Evolutionary conservation across 1,284 basidiomycete genomes (phyloP).

Genomic region (Papiliotrema flavescens): DNA sequence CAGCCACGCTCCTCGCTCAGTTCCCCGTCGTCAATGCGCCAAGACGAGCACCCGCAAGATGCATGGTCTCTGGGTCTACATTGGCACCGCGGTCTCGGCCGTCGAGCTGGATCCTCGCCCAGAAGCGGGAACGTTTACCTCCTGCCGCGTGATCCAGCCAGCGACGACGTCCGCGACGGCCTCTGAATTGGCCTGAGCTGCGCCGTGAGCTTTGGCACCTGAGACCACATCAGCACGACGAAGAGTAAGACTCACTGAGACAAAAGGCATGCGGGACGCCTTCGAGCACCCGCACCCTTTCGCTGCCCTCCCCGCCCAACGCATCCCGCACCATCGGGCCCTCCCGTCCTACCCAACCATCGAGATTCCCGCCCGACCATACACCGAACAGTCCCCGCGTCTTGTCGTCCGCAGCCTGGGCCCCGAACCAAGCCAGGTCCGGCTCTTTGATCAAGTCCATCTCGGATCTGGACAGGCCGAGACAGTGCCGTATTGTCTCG

Average conservation of each 20-base stretch:
- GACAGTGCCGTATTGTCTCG: slow-evolving; percentile 31
- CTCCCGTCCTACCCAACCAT: slow-evolving; percentile 45
- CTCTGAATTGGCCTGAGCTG: slow-evolving; percentile 30
- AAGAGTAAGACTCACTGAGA: slow-evolving; percentile 27
- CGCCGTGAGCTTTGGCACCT: background rate
- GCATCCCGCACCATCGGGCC: slow-evolving; percentile 30
- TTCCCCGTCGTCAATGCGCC: no score
- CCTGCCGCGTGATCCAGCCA: slow-evolving; percentile 21
- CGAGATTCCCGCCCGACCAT: slow-evolving; percentile 31
- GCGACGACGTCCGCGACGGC: slow-evolving; percentile 34
- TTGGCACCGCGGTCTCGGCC: background rate
- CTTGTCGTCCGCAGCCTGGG: slow-evolving; percentile 12
- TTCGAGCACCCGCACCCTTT: slow-evolving; percentile 24
- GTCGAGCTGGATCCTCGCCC: background rate
- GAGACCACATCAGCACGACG: background rate
- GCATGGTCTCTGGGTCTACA: no score
- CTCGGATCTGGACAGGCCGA: slow-evolving; percentile 42
- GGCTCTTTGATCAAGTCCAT: slow-evolving; percentile 39
- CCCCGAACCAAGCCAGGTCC: slow-evolving; percentile 36
- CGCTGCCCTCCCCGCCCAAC: slow-evolving; percentile 24
- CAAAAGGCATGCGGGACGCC: slow-evolving; percentile 43
- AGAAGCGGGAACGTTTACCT: background rate
- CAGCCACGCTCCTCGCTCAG: no score
- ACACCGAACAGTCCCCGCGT: slow-evolving; percentile 27
- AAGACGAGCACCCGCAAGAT: no score